Conservation (phyloP, 306 rosid genomes). For the Fragaria iinumae region DNA sequence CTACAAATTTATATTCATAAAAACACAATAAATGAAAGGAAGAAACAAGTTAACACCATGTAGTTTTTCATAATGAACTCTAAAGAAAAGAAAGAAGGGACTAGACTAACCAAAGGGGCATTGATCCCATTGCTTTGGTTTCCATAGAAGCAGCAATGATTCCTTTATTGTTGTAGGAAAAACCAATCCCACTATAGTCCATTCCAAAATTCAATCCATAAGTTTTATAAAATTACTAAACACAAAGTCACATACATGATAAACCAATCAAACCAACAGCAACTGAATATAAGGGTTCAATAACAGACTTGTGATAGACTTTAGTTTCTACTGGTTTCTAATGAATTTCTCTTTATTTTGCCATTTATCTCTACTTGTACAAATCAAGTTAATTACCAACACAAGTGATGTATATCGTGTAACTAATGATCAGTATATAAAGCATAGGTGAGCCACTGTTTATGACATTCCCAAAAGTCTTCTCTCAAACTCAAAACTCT, state of each 20-base stretch:
- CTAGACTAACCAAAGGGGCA: constrained; percentile 41
- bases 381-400: too few relatives aligned
- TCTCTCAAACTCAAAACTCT: too few relatives aligned
- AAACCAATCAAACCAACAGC: too few relatives aligned
- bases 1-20: constrained; percentile 35
- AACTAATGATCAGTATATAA: too few relatives aligned
- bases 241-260: background rate
- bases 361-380: too few relatives aligned
- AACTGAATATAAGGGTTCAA: too few relatives aligned
- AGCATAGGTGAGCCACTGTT: too few relatives aligned
- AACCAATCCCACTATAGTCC: constrained; percentile 23
- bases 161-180: constrained; percentile 30
- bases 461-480: too few relatives aligned
- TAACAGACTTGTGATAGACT: too few relatives aligned
- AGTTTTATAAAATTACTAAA: background rate
- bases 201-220: constrained; percentile 35
- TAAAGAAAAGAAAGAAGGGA: background rate
- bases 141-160: constrained; percentile 31
- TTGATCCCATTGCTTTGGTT: constrained; percentile 16
- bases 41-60: background rate
- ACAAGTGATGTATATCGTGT: too few relatives aligned
- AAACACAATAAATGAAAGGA: background rate
- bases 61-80: background rate
- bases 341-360: too few relatives aligned
- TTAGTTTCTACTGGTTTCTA: too few relatives aligned